Conservation (phyloP, 768 basidiomycete species). For the Dentipellis sp. region DNA sequence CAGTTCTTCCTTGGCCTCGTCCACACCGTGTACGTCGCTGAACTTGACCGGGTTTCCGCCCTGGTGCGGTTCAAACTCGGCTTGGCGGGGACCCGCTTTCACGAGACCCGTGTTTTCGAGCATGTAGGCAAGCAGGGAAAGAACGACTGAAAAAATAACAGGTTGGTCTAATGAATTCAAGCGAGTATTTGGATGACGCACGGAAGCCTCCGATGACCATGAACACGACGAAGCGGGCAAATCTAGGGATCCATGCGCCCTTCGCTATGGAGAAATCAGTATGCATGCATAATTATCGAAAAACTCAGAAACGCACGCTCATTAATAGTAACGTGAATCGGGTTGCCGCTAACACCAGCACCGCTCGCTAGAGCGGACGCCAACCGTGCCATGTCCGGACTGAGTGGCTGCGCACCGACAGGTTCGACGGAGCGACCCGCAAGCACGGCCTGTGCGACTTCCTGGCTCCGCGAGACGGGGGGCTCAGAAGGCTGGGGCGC, state of each 20-base stretch:
- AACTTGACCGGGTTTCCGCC: conserved; percentile 77
- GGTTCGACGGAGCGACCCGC: conserved; percentile 6
- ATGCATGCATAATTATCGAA: neutral
- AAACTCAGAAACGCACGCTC: conserved; percentile 49
- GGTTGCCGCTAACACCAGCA: conserved; percentile 39
- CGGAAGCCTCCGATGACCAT: conserved; percentile 55
- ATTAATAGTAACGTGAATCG: conserved; percentile 74
- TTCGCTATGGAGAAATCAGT: conserved; percentile 37
- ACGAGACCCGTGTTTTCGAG: conserved; percentile 91
- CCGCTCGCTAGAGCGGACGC: conserved; percentile 33
- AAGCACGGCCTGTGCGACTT: conserved; percentile 33
- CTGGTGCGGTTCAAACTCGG: conserved; percentile 76
- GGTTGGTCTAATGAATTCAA: neutral
- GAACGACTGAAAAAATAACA: conserved; percentile 41
- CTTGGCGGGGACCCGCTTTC: conserved; percentile 74
- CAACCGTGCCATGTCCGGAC: conserved; percentile 32
- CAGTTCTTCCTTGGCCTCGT: conserved; percentile 93
- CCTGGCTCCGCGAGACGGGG: conserved; percentile 27
- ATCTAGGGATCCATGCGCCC: conserved; percentile 53
- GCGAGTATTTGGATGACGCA: conserved; percentile 26
- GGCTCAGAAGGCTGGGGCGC: conserved; percentile 1
- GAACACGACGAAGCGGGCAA: conserved; percentile 53
- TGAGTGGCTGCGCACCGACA: conserved; percentile 3
- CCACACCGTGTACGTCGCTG: conserved; percentile 93
- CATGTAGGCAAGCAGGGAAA: conserved; percentile 81